These are phyloP conservation scores for Antarctomyces pellizariae DNA, from an alignment of 495 filamentous ascomycete species.

Conservation along the genomic window DNA sequence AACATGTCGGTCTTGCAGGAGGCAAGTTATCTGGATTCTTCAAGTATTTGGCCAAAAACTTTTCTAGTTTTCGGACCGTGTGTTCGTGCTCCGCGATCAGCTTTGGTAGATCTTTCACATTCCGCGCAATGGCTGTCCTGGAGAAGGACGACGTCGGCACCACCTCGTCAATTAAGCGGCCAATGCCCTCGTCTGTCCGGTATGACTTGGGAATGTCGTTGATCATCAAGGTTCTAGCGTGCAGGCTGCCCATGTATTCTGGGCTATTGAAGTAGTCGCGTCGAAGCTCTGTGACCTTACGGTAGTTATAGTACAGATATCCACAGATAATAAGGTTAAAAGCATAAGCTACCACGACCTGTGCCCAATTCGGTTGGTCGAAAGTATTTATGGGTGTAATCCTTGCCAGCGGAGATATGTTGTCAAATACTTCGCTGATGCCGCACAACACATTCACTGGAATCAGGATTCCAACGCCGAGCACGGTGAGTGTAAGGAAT, in stretches of 20 bases:
- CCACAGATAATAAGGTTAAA: conserved; percentile 53
- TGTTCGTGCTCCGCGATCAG: conserved; percentile 69
- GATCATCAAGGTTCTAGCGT: conserved; percentile 78
- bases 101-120: conserved; percentile 66
- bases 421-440: conserved; percentile 21
- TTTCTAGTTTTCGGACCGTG: conserved; percentile 59
- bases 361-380: conserved; percentile 45
- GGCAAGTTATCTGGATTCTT: conserved; percentile 70
- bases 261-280: conserved; percentile 63
- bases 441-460: conserved; percentile 50
- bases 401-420: conserved; percentile 28
- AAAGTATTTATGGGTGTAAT: conserved; percentile 31
- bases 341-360: conserved; percentile 55
- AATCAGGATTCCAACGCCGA: conserved; percentile 62
- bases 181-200: conserved; percentile 66
- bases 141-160: conserved; percentile 55
- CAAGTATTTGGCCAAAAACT: conserved; percentile 67
- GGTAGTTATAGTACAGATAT: conserved; percentile 85
- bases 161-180: conserved; percentile 50
- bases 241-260: conserved; percentile 74
- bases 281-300: conserved; percentile 40
- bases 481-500: conserved; percentile 44
- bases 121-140: conserved; percentile 63
- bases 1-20: conserved; percentile 50
- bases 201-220: conserved; percentile 58